These are phyloP conservation scores for Leersia perrieri DNA, from an alignment of 176 grass and related monocot species.

Conservation along the genomic window DNA sequence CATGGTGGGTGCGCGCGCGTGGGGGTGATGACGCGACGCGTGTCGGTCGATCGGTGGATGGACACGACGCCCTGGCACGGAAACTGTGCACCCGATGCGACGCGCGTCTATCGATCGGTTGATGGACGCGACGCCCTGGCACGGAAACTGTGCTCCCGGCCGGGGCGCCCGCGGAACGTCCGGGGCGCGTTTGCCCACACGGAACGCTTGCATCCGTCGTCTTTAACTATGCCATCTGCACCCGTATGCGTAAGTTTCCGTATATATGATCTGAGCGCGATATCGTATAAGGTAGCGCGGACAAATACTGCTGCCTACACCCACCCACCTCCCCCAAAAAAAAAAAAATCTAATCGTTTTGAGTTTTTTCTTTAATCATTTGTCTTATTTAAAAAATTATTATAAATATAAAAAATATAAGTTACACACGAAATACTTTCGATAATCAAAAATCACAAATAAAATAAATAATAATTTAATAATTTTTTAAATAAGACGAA, in stretches of 20 bases:
- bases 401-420: no score
- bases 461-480: no score
- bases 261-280: not conserved
- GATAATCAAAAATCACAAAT: no score
- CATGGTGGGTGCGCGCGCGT: not conserved
- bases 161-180: not conserved
- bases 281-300: no score
- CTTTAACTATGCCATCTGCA: not conserved
- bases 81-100: not conserved
- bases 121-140: not conserved
- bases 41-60: not conserved
- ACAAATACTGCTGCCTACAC: no score
- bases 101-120: not conserved
- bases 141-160: not conserved
- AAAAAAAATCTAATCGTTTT: no score
- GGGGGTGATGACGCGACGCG: not conserved
- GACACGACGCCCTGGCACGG: not conserved
- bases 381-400: no score
- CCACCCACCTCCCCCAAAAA: no score
- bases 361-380: no score
- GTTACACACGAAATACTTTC: no score
- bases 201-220: not conserved
- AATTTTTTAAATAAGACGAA: no score
- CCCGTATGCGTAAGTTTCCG: slow-evolving; percentile 12
- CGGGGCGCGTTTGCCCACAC: not conserved